These are phyloP conservation scores for Sequoiadendron giganteum DNA, from an alignment of 75 land plant species.

Conservation along the genomic window DNA sequence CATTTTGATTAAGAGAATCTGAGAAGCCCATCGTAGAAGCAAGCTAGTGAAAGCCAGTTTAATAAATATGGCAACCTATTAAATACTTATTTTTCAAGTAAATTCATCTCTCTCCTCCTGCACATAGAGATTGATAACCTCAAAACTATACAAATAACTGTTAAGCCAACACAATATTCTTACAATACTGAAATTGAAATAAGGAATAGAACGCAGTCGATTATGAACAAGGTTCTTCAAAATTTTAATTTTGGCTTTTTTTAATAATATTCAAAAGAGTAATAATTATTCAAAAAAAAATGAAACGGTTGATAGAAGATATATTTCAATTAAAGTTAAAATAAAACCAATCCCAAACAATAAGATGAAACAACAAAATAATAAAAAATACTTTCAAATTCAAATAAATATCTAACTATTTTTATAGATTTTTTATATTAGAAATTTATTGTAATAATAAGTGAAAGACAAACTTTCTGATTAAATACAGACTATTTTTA, in stretches of 20 bases:
- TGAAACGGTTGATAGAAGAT: too few relatives aligned
- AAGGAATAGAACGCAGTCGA: too few relatives aligned
- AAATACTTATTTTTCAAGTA: neutral
- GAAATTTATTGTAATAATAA: neutral
- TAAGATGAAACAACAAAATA: neutral
- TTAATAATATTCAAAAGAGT: neutral
- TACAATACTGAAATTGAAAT: neutral
- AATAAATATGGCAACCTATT: neutral
- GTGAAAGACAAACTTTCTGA: too few relatives aligned
- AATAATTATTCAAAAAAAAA: too few relatives aligned
- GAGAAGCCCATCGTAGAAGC: too few relatives aligned
- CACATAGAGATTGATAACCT: neutral
- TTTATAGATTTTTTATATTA: neutral
- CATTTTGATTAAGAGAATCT: too few relatives aligned
- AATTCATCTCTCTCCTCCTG: neutral
- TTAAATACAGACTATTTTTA: neutral
- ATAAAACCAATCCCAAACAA: too few relatives aligned
- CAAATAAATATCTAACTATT: neutral
- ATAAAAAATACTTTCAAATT: neutral
- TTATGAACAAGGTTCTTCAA: too few relatives aligned
- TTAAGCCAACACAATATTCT: too few relatives aligned
- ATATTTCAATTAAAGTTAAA: too few relatives aligned
- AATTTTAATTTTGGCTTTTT: too few relatives aligned
- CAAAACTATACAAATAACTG: neutral
- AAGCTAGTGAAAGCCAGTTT: too few relatives aligned